Evolutionary conservation across 164 flowering plant genomes (phyloP).

Genomic region (Liriodendron chinense): DNA sequence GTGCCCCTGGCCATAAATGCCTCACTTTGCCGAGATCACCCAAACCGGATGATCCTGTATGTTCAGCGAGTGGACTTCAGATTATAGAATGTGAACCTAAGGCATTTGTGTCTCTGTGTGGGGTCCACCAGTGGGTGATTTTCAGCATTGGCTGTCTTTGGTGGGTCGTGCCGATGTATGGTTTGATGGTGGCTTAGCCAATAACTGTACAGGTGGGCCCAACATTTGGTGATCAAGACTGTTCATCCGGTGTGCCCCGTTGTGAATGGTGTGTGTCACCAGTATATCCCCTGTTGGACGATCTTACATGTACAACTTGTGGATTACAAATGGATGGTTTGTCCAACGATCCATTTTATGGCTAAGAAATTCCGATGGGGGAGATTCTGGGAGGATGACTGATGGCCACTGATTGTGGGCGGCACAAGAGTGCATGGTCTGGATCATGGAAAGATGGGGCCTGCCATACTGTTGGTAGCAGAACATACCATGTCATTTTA

Average conservation of each 20-base stretch:
- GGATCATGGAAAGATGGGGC: neutral
- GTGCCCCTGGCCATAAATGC: neutral
- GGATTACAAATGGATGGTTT: neutral
- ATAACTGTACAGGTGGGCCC: too few species aligned
- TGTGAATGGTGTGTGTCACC: neutral
- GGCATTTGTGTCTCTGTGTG: too few species aligned
- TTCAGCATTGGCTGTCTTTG: too few species aligned
- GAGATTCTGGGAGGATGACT: neutral
- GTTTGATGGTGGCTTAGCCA: too few species aligned
- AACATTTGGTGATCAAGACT: too few species aligned
- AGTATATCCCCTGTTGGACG: neutral
- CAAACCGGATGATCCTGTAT: too few species aligned
- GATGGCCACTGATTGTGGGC: neutral
- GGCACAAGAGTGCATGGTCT: neutral
- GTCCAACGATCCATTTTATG: neutral
- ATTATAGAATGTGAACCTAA: neutral
- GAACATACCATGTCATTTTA: neutral
- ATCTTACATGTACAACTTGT: neutral
- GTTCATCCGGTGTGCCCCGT: neutral
- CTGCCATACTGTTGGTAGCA: neutral
- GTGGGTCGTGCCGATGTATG: too few species aligned
- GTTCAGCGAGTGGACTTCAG: neutral
- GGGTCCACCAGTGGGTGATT: too few species aligned
- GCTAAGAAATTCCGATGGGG: neutral
- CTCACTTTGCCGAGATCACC: neutral